Evolutionary conservation across 169 alveolate species (phyloP).

Genomic region (Pseudocohnilembus persalinus): DNA sequence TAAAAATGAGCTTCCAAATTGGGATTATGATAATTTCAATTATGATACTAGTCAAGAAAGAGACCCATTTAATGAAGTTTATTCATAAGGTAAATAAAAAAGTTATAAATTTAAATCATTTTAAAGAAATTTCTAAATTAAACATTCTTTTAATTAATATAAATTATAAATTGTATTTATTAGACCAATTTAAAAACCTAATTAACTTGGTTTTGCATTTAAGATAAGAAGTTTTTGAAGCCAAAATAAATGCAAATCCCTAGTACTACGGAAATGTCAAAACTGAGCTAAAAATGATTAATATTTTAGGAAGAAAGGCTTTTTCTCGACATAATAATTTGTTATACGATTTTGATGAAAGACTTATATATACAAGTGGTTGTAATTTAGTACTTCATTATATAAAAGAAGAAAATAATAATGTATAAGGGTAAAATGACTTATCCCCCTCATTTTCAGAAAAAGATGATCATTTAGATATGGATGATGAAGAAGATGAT

Average conservation of each 20-base stretch:
- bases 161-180: too few relatives aligned
- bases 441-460: not conserved
- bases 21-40: slow-evolving; percentile 79
- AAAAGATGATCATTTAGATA: slow-evolving; percentile 40
- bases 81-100: slow-evolving; percentile 10
- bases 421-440: slow-evolving; percentile 3
- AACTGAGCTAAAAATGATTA: slow-evolving; percentile 60
- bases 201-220: slow-evolving; percentile 58
- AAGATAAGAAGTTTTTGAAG: slow-evolving; percentile 65
- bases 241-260: slow-evolving; percentile 62
- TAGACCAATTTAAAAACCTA: slow-evolving; percentile 56
- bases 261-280: slow-evolving; percentile 42
- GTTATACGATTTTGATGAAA: slow-evolving; percentile 72
- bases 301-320: slow-evolving; percentile 79
- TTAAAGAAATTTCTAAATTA: not conserved
- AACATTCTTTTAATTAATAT: too few relatives aligned
- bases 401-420: slow-evolving; percentile 32
- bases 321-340: slow-evolving; percentile 75
- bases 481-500: slow-evolving; percentile 1
- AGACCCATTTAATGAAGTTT: slow-evolving; percentile 75
- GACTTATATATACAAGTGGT: slow-evolving; percentile 71
- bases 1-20: slow-evolving; percentile 68
- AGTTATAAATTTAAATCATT: too few relatives aligned
- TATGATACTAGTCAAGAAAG: slow-evolving; percentile 51
- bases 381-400: slow-evolving; percentile 66